Conservation (phyloP, 768 basidiomycete genomes). For the Lactarius trivialis region DNA sequence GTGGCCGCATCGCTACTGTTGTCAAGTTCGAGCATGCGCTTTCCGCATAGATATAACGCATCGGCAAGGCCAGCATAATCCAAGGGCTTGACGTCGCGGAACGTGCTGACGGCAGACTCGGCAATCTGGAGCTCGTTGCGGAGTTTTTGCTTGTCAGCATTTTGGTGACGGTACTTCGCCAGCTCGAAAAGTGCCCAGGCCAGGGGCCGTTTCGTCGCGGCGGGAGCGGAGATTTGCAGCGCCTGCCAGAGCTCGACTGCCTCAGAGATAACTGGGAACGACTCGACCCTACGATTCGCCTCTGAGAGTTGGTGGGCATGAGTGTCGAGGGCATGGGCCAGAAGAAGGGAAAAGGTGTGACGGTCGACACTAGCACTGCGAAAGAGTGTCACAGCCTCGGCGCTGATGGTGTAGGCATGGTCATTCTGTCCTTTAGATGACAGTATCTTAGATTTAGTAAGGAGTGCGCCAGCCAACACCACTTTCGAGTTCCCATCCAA, state of each 20-base stretch:
- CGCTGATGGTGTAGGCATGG: neutral
- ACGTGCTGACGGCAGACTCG: neutral
- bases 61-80: conserved; percentile 12
- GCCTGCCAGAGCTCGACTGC: conserved; percentile 6
- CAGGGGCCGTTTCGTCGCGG: neutral
- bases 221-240: neutral
- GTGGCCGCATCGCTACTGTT: conserved; percentile 6
- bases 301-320: conserved; percentile 6
- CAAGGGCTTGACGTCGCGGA: conserved; percentile 3
- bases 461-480: conserved; percentile 3
- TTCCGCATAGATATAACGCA: conserved; percentile 2
- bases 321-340: conserved; percentile 1
- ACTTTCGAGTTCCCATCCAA: neutral
- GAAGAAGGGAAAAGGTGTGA: conserved; percentile 6
- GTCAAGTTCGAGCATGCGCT: conserved; percentile 14
- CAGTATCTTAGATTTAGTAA: conserved; percentile 9
- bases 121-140: conserved; percentile 2
- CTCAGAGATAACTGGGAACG: neutral
- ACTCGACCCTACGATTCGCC: conserved; percentile 1
- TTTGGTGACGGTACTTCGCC: conserved; percentile 2
- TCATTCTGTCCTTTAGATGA: conserved; percentile 8
- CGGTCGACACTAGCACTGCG: neutral
- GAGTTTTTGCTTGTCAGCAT: neutral
- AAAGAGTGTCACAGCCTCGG: neutral
- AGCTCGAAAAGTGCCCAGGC: conserved; percentile 1